Evolutionary conservation across 2,329 filamentous ascomycete species (phyloP), one percentile per base, ranked within the genome.

Genomic region (Leptographium flavum): DNA sequence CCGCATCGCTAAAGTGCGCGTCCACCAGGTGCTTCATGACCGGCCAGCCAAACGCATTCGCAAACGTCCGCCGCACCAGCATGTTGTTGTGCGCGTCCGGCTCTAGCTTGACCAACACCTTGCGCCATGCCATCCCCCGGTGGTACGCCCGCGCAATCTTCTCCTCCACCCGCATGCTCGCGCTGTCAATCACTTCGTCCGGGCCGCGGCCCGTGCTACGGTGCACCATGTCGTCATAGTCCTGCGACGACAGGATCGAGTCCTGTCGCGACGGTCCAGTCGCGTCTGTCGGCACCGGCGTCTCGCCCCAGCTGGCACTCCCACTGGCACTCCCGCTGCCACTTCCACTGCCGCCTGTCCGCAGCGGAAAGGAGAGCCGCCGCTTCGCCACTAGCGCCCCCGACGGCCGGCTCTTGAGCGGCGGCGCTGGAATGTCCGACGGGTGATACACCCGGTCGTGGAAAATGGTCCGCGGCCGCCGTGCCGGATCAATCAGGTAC

Each of bases 71-170:
- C 15, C 92, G 82, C 22, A 98, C 92, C 49, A 96, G 83, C 53
- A 98, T 94, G 61, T 98, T 98, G 63, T 98, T 98, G 66, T 98
- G 92, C 0, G 92, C 92, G 62, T 98, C 92, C 0, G 92, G 92
- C 59, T 98, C 90, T 3, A 98, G 71, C 45, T 92, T 83, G 14
- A 98, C 92, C 4, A 98, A 75, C 1, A 98, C 92, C 60, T 98
- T 98, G 39, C 92, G 83, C 92, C 92, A 98, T 2, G 86, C 85
- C 19, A 98, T 65, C 51, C 87, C 87, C 13, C 80, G 79, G 60
- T 98, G 92, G 63, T 98, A 98, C 14, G 87, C 92, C 39, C 92
- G 77, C 2, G 92, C 92, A 53, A 98, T 98, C 64, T 95, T 96
- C 61, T 98, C 92, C 61, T 98, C 92, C 1, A 96, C 87, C 50